Conservation (phyloP, 2,329 filamentous ascomycete species). For the Phialophora verrucosa region DNA sequence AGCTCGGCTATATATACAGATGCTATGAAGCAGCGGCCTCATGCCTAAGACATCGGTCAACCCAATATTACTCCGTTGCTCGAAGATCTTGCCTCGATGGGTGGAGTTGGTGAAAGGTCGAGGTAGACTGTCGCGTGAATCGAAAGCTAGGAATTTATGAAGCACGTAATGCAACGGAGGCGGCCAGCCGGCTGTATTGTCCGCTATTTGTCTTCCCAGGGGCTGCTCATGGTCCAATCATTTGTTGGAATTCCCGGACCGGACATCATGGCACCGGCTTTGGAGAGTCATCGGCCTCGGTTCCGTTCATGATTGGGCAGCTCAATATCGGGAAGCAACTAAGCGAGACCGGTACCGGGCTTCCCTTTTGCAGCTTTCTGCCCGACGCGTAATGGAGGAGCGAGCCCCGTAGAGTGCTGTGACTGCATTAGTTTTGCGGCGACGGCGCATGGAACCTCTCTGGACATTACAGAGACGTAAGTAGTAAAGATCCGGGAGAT, state of each 20-base stretch:
- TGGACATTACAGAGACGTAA: background rate
- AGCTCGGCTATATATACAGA: background rate
- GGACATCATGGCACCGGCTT: background rate
- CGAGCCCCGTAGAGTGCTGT: background rate
- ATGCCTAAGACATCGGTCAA: background rate
- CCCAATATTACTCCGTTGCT: background rate
- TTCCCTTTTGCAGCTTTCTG: background rate
- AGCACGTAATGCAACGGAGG: background rate
- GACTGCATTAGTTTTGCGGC: background rate
- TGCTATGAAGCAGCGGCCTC: background rate
- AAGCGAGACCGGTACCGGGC: slow-evolving; percentile 16
- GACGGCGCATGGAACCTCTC: background rate
- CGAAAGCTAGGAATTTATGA: background rate
- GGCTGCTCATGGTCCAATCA: background rate
- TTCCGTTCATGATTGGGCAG: background rate
- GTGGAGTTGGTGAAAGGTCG: no score
- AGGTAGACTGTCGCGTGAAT: background rate
- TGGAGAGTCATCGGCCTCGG: background rate
- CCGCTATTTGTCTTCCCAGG: background rate
- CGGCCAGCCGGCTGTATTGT: background rate
- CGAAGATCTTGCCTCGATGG: background rate
- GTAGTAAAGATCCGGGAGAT: background rate
- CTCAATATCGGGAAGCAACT: background rate
- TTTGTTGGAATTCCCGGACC: background rate
- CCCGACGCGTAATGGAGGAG: background rate